phyloP scores from a whole-genome alignment of 2,329 filamentous ascomycete genomes.

The Stagonosporopsis chrysanthemi region DNA sequence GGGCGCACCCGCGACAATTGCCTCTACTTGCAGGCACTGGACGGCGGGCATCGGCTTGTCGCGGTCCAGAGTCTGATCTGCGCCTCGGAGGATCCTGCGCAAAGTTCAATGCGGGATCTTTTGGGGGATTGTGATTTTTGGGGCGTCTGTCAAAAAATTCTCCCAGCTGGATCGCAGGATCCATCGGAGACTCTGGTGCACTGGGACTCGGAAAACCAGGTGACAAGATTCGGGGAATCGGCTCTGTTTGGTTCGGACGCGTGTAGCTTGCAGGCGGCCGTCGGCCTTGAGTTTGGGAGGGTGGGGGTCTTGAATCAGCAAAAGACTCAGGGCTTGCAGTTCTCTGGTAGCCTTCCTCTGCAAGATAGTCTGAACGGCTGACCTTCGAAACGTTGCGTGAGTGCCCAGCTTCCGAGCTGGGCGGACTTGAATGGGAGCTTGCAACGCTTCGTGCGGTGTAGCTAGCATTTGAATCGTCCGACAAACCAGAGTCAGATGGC shows the following conservation, averaged over 20 bases:
- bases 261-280: slow-evolving; percentile 31
- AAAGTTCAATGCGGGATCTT: slow-evolving; percentile 26
- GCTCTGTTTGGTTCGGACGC: slow-evolving; percentile 31
- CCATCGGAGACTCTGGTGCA: slow-evolving; percentile 49
- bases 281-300: slow-evolving; percentile 22
- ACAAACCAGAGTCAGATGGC: slow-evolving; percentile 51
- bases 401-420: slow-evolving; percentile 45
- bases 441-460: slow-evolving; percentile 44
- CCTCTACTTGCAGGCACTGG: slow-evolving; percentile 65
- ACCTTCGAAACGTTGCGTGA: slow-evolving; percentile 44
- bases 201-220: slow-evolving; percentile 29
- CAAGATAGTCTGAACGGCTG: slow-evolving; percentile 30
- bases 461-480: slow-evolving; percentile 48
- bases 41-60: slow-evolving; percentile 31
- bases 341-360: slow-evolving; percentile 37
- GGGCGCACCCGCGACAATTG: slow-evolving; percentile 81
- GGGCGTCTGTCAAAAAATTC: slow-evolving; percentile 30
- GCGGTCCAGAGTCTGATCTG: slow-evolving; percentile 24
- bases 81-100: slow-evolving; percentile 24
- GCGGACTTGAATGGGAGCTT: slow-evolving; percentile 51
- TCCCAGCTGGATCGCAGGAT: slow-evolving; percentile 51
- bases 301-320: slow-evolving; percentile 26
- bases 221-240: slow-evolving; percentile 31
- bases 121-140: slow-evolving; percentile 18
- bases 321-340: slow-evolving; percentile 43